Evolutionary conservation across 805 yeast species (phyloP), one percentile per base, ranked within the genome.

Genomic region (Wickerhamomyces rabaulensis): DNA sequence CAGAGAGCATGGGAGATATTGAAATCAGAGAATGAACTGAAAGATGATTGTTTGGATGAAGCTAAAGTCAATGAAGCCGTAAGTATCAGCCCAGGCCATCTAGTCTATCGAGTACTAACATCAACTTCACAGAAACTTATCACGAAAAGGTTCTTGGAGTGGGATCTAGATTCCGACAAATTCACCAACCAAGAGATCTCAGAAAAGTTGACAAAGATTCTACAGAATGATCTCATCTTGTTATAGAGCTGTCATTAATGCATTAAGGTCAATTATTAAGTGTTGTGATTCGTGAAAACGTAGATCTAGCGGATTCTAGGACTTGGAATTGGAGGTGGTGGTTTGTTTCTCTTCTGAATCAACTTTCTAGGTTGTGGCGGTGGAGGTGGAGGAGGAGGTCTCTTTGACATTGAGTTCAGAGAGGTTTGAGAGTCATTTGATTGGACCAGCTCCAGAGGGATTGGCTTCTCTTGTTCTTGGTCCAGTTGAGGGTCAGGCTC

Each of bases 301-400:
- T 17, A 35, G 31, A 16, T 19, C 38, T 33, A 33, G 36, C 36
- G 36, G 17, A 33, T 33, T 33, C 36, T 33, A 16, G 36, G 36
- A 33, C 36, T 33, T 33, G 36, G 36, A 10, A 33, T 33, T 33
- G 36, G 36, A 9, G 36, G 36, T 33, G 36, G 36, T 9, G 17
- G 10, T 33, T 33, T 33, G 20, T 17, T 23, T 41, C 47, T 48
- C 19, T 26, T 42, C 2, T 41, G 33, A 15, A 40, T n/a, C 3
- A 43, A 33, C 41, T 63, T 67, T 45, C 72, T 56, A 10, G 71
- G 64, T 19, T 58, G 63, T 9, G 49, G 49, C 13, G 46, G 50
- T 39, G 51, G 46, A 16, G 69, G 58, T 6, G 67, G 66, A 4
- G 71, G 71, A 7, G 70, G 69, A 12, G 71, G 71, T 10, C 53